These are phyloP conservation scores for Dothideomycetidae sp. DNA, from an alignment of 2,329 filamentous ascomycete species.

Conservation along the genomic window DNA sequence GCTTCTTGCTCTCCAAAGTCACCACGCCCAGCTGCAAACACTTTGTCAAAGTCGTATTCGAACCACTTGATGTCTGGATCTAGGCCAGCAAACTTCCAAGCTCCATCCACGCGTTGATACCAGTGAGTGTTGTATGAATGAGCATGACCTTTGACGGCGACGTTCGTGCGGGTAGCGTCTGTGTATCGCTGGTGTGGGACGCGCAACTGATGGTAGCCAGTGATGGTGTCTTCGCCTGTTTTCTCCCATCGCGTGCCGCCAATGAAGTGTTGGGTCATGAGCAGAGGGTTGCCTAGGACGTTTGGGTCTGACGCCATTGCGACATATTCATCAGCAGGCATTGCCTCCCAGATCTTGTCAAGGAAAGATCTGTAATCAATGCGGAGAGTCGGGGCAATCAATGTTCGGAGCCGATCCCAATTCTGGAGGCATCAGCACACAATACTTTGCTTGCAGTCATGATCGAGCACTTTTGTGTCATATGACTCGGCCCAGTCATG, in stretches of 20 bases:
- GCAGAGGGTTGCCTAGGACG: constrained; percentile 39
- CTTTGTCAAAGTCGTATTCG: constrained; percentile 43
- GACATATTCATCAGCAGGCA: constrained; percentile 41
- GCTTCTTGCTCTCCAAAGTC: constrained; percentile 26
- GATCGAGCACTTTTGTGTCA: constrained; percentile 44
- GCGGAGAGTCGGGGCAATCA: constrained; percentile 48
- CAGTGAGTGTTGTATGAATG: constrained; percentile 40
- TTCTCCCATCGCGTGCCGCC: constrained; percentile 40
- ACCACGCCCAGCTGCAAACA: constrained; percentile 36
- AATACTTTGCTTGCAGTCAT: no score
- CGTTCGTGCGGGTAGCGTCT: constrained; percentile 32
- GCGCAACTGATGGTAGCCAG: constrained; percentile 42
- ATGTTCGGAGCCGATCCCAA: constrained; percentile 45
- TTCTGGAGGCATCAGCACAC: no score
- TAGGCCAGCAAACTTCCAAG: constrained; percentile 45
- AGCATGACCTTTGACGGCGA: constrained; percentile 41
- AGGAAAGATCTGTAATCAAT: constrained; percentile 54
- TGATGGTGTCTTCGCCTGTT: constrained; percentile 34
- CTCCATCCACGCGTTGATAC: constrained; percentile 44
- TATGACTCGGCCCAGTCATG: constrained; percentile 54
- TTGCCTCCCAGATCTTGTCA: constrained; percentile 41
- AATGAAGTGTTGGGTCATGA: constrained; percentile 45
- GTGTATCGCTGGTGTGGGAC: constrained; percentile 42
- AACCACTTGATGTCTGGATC: constrained; percentile 40
- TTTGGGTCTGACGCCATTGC: constrained; percentile 37